phyloP scores from a whole-genome alignment of 192 early-diverging fungal species.

The Mortierella alpina region DNA sequence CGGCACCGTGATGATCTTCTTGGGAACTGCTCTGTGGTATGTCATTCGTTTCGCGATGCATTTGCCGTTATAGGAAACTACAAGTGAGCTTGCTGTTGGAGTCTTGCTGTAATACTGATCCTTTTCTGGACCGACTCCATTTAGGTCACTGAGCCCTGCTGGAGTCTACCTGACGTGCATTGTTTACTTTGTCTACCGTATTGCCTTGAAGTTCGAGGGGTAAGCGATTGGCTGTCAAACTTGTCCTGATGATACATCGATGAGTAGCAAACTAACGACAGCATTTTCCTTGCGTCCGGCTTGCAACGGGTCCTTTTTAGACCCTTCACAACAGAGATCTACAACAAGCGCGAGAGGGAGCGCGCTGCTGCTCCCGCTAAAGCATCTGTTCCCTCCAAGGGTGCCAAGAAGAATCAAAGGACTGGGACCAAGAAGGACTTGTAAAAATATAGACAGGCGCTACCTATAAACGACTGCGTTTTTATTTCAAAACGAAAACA shows the following conservation, averaged over 20 bases:
- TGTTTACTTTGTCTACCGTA: constrained; percentile 79
- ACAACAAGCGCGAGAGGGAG: constrained; percentile 62
- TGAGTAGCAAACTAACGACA: background rate
- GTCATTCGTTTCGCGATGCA: constrained; percentile 13
- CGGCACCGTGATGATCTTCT: constrained; percentile 88
- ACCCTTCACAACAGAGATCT: constrained; percentile 87
- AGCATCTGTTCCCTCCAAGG: constrained; percentile 1
- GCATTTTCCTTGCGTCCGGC: background rate
- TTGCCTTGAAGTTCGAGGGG: constrained; percentile 86
- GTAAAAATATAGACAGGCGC: constrained; percentile 6
- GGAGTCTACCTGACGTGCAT: constrained; percentile 76
- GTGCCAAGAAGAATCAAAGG: background rate
- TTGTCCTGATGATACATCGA: background rate
- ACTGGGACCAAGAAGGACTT: constrained; percentile 40
- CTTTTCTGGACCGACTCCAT: background rate
- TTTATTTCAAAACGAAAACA: constrained; percentile 10
- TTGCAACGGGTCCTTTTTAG: constrained; percentile 34
- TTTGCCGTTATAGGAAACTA: background rate
- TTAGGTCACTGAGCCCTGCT: constrained; percentile 73
- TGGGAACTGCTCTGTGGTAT: constrained; percentile 86
- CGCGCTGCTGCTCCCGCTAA: constrained; percentile 15
- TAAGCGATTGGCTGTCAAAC: constrained; percentile 45
- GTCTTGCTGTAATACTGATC: background rate
- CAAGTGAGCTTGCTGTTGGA: background rate
- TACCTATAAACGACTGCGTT: constrained; percentile 5